Conservation (phyloP, 495 filamentous ascomycete species). For the Penicillium verhagenii region DNA sequence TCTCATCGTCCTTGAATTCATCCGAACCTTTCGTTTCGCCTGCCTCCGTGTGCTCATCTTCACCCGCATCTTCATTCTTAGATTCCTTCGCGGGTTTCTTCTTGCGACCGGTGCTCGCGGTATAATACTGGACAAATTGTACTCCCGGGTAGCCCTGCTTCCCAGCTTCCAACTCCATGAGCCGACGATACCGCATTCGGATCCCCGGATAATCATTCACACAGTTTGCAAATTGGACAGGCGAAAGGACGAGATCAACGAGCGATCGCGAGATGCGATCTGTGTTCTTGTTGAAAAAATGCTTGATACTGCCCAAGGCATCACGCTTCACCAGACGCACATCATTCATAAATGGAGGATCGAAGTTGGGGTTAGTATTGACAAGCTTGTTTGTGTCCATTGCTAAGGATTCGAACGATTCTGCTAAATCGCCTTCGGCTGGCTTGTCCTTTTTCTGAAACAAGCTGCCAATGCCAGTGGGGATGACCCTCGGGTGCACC, state of each 20-base stretch:
- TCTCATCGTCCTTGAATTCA: neutral
- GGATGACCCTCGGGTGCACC: conserved; percentile 83
- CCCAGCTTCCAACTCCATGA: conserved; percentile 65
- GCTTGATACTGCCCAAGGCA: conserved; percentile 62
- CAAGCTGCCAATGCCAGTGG: conserved; percentile 73
- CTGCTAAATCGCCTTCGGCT: conserved; percentile 10
- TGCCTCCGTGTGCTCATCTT: neutral
- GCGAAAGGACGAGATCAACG: conserved; percentile 70
- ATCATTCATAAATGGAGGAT: conserved; percentile 75
- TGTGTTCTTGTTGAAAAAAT: conserved; percentile 80
- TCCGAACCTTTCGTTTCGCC: neutral
- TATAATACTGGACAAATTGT: conserved; percentile 90
- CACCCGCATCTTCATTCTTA: neutral
- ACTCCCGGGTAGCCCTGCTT: conserved; percentile 46
- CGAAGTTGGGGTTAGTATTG: conserved; percentile 54
- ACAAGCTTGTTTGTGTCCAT: neutral
- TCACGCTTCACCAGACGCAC: conserved; percentile 60
- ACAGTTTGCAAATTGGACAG: conserved; percentile 77
- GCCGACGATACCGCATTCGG: conserved; percentile 61
- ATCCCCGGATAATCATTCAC: conserved; percentile 75
- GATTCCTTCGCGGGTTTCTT: neutral
- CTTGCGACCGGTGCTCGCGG: conserved; percentile 61
- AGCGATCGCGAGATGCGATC: conserved; percentile 68
- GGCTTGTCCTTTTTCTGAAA: conserved; percentile 55
- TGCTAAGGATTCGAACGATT: conserved; percentile 20